Percentiles rank a stretch among this genome's conserved stretches.
Conservation (phyloP, 371 early-diverging fungal genomes). For the Mucor lusitanicus region DNA sequence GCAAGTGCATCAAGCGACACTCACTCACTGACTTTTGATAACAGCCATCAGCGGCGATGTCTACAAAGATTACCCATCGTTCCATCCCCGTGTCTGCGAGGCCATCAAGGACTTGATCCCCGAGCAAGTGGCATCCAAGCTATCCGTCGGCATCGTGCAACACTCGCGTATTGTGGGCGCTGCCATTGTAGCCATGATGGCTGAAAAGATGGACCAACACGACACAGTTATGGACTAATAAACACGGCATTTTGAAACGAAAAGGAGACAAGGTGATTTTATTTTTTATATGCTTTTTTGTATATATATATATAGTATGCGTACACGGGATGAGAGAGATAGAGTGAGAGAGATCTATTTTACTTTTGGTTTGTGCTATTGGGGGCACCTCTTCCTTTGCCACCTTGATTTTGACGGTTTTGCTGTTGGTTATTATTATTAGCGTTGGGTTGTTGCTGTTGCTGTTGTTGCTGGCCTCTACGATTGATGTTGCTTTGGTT, state of each 20-base stretch:
- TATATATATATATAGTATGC: background rate
- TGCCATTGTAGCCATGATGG: conserved; percentile 52
- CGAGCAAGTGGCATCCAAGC: conserved; percentile 36
- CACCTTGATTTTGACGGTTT: background rate
- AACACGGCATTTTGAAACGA: background rate
- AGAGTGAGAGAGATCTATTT: background rate
- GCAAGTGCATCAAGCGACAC: background rate
- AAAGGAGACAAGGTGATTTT: conserved; percentile 22
- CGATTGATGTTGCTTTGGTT: background rate
- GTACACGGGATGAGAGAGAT: background rate
- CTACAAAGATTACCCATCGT: conserved; percentile 48
- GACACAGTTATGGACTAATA: background rate
- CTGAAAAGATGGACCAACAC: background rate
- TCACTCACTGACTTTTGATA: background rate
- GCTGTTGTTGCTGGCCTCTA: background rate
- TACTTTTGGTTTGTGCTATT: conserved; percentile 8
- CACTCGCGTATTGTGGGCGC: conserved; percentile 53
- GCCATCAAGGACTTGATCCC: conserved; percentile 43
- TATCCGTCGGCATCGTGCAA: conserved; percentile 49
- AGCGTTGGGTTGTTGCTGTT: background rate
- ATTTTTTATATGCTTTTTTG: background rate
- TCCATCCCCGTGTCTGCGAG: conserved; percentile 49
- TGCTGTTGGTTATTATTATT: background rate
- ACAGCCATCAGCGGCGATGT: conserved; percentile 51
- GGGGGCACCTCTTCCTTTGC: conserved; percentile 22